A percentile compares a stretch with the other conserved stretches of the same genome.
These are phyloP conservation scores for Rhizoclosmatium globosum DNA, from an alignment of 192 early-diverging fungal species.

Conservation along the genomic window DNA sequence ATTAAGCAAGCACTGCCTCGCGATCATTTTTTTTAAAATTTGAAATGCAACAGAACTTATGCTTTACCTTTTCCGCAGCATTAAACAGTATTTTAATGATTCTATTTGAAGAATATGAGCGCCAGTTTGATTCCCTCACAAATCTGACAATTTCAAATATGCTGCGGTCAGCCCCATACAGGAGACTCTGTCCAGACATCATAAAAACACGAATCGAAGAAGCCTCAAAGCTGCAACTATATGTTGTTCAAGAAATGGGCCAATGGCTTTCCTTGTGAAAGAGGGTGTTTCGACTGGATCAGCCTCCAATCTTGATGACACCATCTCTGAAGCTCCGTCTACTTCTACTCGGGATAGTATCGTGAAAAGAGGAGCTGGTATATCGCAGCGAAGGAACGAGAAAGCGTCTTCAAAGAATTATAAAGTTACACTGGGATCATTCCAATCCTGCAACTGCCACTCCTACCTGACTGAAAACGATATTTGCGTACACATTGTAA, in stretches of 20 bases:
- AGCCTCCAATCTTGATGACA: not conserved
- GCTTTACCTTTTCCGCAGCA: too few relatives aligned
- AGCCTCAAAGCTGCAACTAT: slow-evolving; percentile 44
- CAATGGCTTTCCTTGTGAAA: slow-evolving; percentile 54
- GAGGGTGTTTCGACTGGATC: slow-evolving; percentile 9
- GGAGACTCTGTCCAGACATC: slow-evolving; percentile 49
- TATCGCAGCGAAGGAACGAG: not conserved
- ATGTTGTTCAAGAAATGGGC: slow-evolving; percentile 61
- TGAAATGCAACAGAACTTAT: too few relatives aligned
- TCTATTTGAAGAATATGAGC: too few relatives aligned
- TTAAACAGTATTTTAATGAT: too few relatives aligned
- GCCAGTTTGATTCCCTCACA: too few relatives aligned
- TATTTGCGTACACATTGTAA: slow-evolving; percentile 55
- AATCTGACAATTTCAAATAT: slow-evolving; percentile 5
- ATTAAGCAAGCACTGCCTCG: too few relatives aligned
- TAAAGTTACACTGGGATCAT: slow-evolving; percentile 54
- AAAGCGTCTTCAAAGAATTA: slow-evolving; percentile 7
- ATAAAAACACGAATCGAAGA: slow-evolving; percentile 45
- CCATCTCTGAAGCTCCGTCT: not conserved
- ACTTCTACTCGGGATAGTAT: not conserved
- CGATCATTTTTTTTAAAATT: too few relatives aligned
- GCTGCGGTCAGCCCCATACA: slow-evolving; percentile 39
- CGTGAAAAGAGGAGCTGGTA: too few relatives aligned
- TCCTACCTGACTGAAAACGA: slow-evolving; percentile 40
- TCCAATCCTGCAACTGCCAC: slow-evolving; percentile 50